These are phyloP conservation scores for Blastomyces percursus DNA, from an alignment of 2,329 filamentous ascomycete species.

Conservation along the genomic window DNA sequence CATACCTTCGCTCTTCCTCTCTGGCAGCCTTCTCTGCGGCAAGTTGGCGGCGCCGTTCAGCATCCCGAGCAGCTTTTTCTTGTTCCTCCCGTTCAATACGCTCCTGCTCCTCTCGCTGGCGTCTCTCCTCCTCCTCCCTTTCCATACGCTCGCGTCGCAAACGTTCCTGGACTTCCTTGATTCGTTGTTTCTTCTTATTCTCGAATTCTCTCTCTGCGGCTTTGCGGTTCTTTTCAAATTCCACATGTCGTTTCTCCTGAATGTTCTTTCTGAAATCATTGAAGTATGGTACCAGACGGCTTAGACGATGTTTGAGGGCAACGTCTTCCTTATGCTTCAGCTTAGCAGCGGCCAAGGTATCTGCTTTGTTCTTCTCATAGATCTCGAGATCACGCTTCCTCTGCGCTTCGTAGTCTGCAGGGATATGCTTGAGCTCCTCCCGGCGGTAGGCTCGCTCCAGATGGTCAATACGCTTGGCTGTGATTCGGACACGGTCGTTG, in stretches of 20 bases:
- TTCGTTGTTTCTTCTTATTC: slow-evolving; percentile 75
- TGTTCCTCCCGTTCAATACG: slow-evolving; percentile 69
- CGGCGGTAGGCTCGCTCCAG: slow-evolving; percentile 93
- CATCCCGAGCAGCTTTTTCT: slow-evolving; percentile 67
- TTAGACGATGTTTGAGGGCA: slow-evolving; percentile 84
- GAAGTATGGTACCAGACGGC: slow-evolving; percentile 71
- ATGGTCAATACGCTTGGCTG: slow-evolving; percentile 92
- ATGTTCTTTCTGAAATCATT: slow-evolving; percentile 73
- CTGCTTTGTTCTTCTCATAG: slow-evolving; percentile 66
- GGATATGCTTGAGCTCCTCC: slow-evolving; percentile 86
- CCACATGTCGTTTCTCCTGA: slow-evolving; percentile 76
- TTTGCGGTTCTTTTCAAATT: slow-evolving; percentile 90
- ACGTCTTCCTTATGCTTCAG: slow-evolving; percentile 85
- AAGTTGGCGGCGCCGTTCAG: slow-evolving; percentile 63
- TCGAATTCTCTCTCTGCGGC: slow-evolving; percentile 88
- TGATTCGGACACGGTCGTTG: slow-evolving; percentile 79
- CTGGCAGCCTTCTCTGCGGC: slow-evolving; percentile 57
- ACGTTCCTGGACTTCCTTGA: slow-evolving; percentile 78
- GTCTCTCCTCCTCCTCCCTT: slow-evolving; percentile 71
- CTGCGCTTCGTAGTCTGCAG: slow-evolving; percentile 75
- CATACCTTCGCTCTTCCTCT: slow-evolving; percentile 49
- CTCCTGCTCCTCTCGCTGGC: slow-evolving; percentile 75
- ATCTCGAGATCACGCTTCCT: slow-evolving; percentile 64
- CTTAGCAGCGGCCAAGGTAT: slow-evolving; percentile 71
- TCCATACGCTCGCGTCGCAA: slow-evolving; percentile 74